Evolutionary conservation across 345 rosid genomes (phyloP).

Genomic region (Lepidium africanum): DNA sequence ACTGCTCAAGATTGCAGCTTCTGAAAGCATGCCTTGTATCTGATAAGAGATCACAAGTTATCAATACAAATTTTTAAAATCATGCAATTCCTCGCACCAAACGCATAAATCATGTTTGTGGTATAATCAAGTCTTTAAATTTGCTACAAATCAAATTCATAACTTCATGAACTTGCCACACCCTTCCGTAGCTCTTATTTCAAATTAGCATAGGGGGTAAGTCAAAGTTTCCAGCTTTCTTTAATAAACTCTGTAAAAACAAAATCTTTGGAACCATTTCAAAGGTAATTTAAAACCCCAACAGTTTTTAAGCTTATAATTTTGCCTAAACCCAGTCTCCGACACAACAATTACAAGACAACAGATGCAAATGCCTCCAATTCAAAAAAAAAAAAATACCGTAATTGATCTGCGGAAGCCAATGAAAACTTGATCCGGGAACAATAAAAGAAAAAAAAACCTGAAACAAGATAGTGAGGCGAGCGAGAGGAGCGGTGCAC

Average conservation of each 20-base stretch:
- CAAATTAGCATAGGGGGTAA: neutral
- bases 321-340: neutral
- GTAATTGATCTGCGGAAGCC: too few species aligned
- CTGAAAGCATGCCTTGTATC: conserved; percentile 96
- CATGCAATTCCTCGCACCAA: neutral
- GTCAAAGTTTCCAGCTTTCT: neutral
- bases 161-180: neutral
- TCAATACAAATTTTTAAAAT: neutral
- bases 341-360: neutral
- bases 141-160: neutral
- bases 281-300: neutral
- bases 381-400: too few species aligned
- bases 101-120: neutral
- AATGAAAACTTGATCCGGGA: neutral
- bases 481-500: conserved; percentile 96
- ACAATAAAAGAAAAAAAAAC: conserved; percentile 12
- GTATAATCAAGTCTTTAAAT: neutral
- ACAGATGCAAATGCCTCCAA: neutral
- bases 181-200: neutral
- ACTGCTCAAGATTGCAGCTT: conserved; percentile 53
- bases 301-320: neutral
- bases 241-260: neutral
- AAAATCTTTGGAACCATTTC: neutral
- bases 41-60: neutral
- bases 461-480: conserved; percentile 92